Percentiles rank a stretch among this genome's conserved stretches.
These are phyloP conservation scores for Pseudozyma sp. DNA, from an alignment of 1,284 basidiomycete genomes.

Conservation along the genomic window DNA sequence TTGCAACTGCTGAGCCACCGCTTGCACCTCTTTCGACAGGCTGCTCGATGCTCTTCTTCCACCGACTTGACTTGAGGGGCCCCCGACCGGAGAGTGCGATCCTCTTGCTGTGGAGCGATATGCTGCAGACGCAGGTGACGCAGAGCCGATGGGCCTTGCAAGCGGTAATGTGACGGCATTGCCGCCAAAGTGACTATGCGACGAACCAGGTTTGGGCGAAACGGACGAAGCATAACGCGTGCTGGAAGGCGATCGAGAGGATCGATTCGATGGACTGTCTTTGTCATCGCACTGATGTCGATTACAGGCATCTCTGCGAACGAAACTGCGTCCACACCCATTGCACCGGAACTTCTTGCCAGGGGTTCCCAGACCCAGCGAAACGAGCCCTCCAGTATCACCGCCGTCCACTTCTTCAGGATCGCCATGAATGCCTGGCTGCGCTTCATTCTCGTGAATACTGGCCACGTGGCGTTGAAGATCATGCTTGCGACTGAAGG, in stretches of 20 bases:
- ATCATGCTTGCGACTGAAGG: slow-evolving; percentile 90
- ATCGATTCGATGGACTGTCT: slow-evolving; percentile 17
- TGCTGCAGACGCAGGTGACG: not conserved
- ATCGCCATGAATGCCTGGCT: slow-evolving; percentile 58
- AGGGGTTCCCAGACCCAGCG: slow-evolving; percentile 60
- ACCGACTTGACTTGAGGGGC: not conserved
- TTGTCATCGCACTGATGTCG: slow-evolving; percentile 58
- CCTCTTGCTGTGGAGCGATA: slow-evolving; percentile 10
- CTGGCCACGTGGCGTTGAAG: slow-evolving; percentile 84
- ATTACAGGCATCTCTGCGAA: slow-evolving; percentile 62
- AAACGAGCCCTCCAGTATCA: slow-evolving; percentile 55
- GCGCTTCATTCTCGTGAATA: slow-evolving; percentile 74
- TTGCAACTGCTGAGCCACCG: slow-evolving; percentile 42
- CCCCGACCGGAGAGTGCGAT: slow-evolving; percentile 9
- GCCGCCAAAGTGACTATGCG: slow-evolving; percentile 8
- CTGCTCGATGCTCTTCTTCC: slow-evolving; percentile 17
- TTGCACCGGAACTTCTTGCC: slow-evolving; percentile 65
- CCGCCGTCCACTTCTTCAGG: slow-evolving; percentile 49
- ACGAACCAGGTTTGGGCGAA: slow-evolving; percentile 21
- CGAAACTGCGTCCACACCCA: slow-evolving; percentile 61
- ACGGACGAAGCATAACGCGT: slow-evolving; percentile 23
- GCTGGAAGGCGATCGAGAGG: slow-evolving; percentile 23
- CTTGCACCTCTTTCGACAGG: slow-evolving; percentile 46
- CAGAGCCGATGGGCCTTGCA: slow-evolving; percentile 5
- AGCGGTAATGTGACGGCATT: slow-evolving; percentile 5